Evolutionary conservation across 371 early-diverging fungal genomes (phyloP).

Genomic region (Umbelopsis sp.): DNA sequence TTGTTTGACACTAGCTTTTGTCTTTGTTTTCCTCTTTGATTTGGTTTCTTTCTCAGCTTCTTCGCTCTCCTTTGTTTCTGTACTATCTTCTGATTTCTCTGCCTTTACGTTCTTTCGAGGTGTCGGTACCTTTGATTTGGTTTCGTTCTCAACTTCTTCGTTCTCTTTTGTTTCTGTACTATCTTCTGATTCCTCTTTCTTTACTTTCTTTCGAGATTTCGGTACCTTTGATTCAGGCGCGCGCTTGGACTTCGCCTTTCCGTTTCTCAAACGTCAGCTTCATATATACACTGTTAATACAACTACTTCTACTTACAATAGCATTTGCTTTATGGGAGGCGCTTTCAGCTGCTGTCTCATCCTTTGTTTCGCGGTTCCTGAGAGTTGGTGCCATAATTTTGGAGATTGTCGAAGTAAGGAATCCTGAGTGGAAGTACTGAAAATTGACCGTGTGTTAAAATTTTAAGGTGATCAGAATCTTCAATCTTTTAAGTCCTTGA

Average conservation of each 20-base stretch:
- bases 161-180: neutral
- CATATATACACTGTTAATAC: neutral
- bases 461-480: too few species aligned
- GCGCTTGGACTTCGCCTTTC: neutral
- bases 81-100: neutral
- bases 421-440: too few species aligned
- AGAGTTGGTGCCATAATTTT: neutral
- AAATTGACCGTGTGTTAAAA: too few species aligned
- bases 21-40: neutral
- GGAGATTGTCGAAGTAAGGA: neutral
- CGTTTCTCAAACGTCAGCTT: neutral
- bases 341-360: neutral
- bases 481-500: too few species aligned
- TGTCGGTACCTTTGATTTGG: neutral
- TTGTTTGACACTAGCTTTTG: neutral
- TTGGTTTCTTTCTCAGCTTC: neutral
- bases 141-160: neutral
- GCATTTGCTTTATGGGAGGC: neutral
- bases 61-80: neutral
- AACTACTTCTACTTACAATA: neutral
- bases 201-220: neutral
- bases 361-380: neutral
- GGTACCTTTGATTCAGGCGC: neutral
- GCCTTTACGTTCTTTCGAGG: neutral
- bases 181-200: neutral